Evolutionary conservation across 345 rosid genomes (phyloP), one percentile per base, ranked within the genome.

Genomic region (Eucalyptus pumila): DNA sequence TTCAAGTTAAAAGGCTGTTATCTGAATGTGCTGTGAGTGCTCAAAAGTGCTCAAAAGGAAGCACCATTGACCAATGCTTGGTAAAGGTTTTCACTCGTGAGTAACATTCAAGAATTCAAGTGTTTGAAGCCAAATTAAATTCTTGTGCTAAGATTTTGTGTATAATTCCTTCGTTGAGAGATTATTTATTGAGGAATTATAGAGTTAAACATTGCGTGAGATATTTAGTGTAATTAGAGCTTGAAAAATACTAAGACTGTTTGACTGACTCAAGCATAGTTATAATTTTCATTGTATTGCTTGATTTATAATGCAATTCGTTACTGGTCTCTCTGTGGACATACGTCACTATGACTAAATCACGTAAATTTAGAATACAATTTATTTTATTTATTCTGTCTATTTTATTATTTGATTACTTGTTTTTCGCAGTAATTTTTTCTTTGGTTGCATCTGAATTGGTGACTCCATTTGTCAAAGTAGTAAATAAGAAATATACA

Each of bases 261-360:
- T 58, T 58, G n/a, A 58, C 4, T 26, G 65, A 26, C n/a, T 58
- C n/a, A 11, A 58, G 7, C 30, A 2, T 58, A 24, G 30, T 58
- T 11, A 9, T 58, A 58, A 58, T 58, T 26, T 58, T 11, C 65
- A 3, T 52, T 58, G 1, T 26, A 58, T 58, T 21, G n/a, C 14
- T 58, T 58, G 65, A 58, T 58, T 27, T 58, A 58, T 58, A 26
- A 58, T 26, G 7, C 2, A 58, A 58, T 58, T 26, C 14, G 2
- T 11, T 26, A 27, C 0, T 11, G 0, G 14, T 58, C 65, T 58
- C 27, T 6, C 4, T 2, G 4, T 58, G 65, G 14, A 58, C 8
- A 2, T 26, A 58, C 0, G 1, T 58, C 4, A 52, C 26, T 8
- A 52, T 52, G 0, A 52, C 1, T 21, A 1, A 52, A 52, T 52